Conservation (phyloP, 495 filamentous ascomycete genomes). For the Pyronema omphalodes region DNA sequence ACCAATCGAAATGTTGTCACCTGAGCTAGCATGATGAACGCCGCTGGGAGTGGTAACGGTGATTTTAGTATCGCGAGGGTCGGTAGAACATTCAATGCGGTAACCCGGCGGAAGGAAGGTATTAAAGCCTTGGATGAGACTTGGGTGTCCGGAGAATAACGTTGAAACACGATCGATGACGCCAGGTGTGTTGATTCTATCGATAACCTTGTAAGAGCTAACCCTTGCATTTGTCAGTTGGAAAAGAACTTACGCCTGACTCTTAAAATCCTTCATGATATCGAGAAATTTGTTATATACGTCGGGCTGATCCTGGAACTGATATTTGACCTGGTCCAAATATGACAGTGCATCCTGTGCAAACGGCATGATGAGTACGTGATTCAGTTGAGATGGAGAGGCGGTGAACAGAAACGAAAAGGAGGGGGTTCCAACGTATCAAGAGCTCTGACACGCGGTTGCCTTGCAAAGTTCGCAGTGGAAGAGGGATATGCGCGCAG, state of each 20-base stretch:
- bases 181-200: constrained; percentile 87
- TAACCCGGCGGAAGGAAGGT: constrained; percentile 96
- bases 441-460: neutral
- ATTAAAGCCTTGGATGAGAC: constrained; percentile 95
- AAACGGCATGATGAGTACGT: neutral
- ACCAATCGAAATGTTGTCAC: constrained; percentile 21
- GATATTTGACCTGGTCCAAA: constrained; percentile 95
- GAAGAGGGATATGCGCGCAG: no score
- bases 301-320: constrained; percentile 90
- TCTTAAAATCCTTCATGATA: constrained; percentile 99
- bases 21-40: constrained; percentile 38
- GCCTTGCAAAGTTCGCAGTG: no score
- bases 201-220: neutral
- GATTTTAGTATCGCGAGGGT: constrained; percentile 34
- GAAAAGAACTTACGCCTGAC: constrained; percentile 54
- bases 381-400: neutral
- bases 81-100: constrained; percentile 62
- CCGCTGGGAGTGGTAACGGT: constrained; percentile 94
- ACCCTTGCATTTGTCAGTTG: constrained; percentile 10
- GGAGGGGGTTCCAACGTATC: neutral
- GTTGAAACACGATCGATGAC: constrained; percentile 93
- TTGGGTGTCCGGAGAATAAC: constrained; percentile 92
- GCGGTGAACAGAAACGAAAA: neutral
- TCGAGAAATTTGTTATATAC: constrained; percentile 97
- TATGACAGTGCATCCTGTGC: constrained; percentile 85